phyloP scores from a whole-genome alignment of 306 rosid species.

The Dryas alaskensis region DNA sequence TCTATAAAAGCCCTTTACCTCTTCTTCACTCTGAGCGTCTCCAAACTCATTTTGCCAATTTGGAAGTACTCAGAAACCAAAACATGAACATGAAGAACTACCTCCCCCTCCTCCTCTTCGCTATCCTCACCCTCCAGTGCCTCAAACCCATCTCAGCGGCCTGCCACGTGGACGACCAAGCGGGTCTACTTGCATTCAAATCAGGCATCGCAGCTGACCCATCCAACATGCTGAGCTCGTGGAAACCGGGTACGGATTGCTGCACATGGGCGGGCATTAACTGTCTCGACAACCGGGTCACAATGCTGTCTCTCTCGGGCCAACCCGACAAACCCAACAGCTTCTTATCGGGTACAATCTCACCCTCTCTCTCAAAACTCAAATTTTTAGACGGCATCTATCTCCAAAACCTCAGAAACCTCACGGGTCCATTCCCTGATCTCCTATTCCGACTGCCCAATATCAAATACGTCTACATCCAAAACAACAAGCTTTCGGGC shows the following conservation, averaged over 20 bases:
- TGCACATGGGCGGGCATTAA: slow-evolving; percentile 59
- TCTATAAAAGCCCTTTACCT: too few species aligned
- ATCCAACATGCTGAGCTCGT: slow-evolving; percentile 47
- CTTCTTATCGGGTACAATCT: slow-evolving; percentile 53
- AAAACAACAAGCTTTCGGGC: slow-evolving; percentile 66
- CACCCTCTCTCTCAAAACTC: slow-evolving; percentile 63
- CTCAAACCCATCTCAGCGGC: slow-evolving; percentile 35
- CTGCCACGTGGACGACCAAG: slow-evolving; percentile 57
- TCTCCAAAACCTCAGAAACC: slow-evolving; percentile 45
- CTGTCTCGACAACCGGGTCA: slow-evolving; percentile 59
- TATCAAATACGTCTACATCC: slow-evolving; percentile 47
- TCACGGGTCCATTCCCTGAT: slow-evolving; percentile 64
- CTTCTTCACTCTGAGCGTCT: too few species aligned
- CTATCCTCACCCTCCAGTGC: slow-evolving; percentile 10
- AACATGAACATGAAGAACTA: not conserved
- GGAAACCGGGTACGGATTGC: slow-evolving; percentile 64
- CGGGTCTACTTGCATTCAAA: slow-evolving; percentile 69
- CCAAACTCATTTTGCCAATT: not conserved
- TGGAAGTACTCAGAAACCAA: not conserved
- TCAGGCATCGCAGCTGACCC: slow-evolving; percentile 75
- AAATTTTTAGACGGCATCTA: slow-evolving; percentile 46
- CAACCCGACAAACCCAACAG: slow-evolving; percentile 31
- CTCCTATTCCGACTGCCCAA: slow-evolving; percentile 40
- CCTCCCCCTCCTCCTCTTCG: slow-evolving; percentile 8
- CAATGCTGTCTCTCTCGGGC: slow-evolving; percentile 29